phyloP scores from a whole-genome alignment of 2,329 filamentous ascomycete genomes.

The Pseudogymnoascus sp. region DNA sequence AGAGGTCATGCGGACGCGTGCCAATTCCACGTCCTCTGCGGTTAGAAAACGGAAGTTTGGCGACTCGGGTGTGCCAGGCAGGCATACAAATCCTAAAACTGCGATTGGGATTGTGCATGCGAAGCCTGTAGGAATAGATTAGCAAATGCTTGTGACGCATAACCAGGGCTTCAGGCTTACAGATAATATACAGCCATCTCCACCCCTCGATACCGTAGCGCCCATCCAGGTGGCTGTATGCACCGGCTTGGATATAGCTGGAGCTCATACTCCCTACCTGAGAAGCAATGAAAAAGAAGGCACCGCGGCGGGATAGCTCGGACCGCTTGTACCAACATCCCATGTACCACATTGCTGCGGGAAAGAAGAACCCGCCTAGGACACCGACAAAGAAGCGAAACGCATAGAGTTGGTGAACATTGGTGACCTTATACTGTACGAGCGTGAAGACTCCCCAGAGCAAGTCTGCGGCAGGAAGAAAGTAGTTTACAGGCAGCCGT shows the following conservation, averaged over 20 bases:
- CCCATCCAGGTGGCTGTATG: constrained; percentile 45
- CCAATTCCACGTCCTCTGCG: constrained; percentile 11
- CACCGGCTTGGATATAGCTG: constrained; percentile 34
- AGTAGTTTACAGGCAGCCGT: constrained; percentile 11
- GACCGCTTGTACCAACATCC: constrained; percentile 12
- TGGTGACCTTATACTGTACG: constrained; percentile 23
- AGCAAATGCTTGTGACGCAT: neutral
- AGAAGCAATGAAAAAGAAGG: constrained; percentile 11
- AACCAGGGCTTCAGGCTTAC: neutral
- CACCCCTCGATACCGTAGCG: constrained; percentile 45
- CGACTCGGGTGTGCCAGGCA: constrained; percentile 16
- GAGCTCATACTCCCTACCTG: constrained; percentile 12
- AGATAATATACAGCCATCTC: constrained; percentile 43
- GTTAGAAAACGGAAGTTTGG: constrained; percentile 11
- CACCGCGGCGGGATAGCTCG: constrained; percentile 8
- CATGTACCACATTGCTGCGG: constrained; percentile 23
- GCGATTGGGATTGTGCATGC: constrained; percentile 26
- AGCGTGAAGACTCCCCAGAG: constrained; percentile 11
- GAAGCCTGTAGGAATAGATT: constrained; percentile 14
- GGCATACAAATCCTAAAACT: constrained; percentile 18
- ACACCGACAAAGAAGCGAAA: constrained; percentile 32
- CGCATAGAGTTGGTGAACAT: constrained; percentile 28
- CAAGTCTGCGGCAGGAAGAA: constrained; percentile 10
- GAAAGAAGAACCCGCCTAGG: constrained; percentile 30
- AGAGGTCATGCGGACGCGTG: neutral